These are phyloP conservation scores for Salix koriyanagi DNA, from an alignment of 345 rosid species.

Conservation along the genomic window DNA sequence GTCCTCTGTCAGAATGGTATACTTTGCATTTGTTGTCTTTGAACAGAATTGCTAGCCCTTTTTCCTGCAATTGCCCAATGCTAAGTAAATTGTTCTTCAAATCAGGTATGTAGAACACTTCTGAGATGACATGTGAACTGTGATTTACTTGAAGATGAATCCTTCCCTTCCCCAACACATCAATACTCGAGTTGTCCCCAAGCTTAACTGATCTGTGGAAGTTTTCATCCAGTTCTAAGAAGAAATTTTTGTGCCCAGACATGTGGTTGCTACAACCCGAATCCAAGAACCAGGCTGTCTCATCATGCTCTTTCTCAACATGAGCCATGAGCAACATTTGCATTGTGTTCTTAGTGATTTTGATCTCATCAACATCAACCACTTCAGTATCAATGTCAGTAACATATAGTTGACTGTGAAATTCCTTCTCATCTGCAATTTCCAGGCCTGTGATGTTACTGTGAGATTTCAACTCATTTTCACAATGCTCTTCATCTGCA, in stretches of 20 bases:
- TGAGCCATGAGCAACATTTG: too few relatives aligned
- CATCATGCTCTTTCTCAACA: not conserved
- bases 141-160: not conserved
- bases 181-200: not conserved
- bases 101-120: not conserved
- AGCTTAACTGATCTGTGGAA: not conserved
- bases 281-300: conserved; percentile 1
- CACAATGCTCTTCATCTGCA: too few relatives aligned
- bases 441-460: too few relatives aligned
- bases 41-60: not conserved
- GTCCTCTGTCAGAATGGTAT: not conserved
- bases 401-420: too few relatives aligned
- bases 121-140: not conserved
- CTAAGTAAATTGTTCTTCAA: not conserved
- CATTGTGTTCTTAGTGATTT: too few relatives aligned
- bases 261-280: conserved; percentile 14
- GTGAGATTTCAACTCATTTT: too few relatives aligned
- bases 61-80: not conserved
- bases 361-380: too few relatives aligned
- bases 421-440: too few relatives aligned
- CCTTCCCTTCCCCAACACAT: not conserved
- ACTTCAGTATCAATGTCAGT: too few relatives aligned
- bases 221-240: not conserved
- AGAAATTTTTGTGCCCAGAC: not conserved
- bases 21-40: not conserved